Conservation (phyloP, 2,329 filamentous ascomycete genomes). For the Colletotrichum sp. region DNA sequence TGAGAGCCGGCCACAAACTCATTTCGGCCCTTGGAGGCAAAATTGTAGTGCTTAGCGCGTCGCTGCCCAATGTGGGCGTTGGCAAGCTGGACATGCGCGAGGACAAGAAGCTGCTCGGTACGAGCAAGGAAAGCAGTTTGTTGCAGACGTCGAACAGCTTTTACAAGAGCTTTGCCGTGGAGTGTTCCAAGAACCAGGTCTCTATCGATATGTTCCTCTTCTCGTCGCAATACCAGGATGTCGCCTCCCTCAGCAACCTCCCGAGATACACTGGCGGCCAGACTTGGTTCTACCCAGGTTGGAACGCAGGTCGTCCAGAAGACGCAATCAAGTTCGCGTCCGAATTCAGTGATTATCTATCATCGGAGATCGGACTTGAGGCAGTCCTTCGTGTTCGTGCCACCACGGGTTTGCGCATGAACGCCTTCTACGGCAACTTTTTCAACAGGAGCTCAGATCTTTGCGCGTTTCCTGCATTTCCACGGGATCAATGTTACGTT, state of each 20-base stretch:
- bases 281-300: conserved; percentile 98
- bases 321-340: conserved; percentile 98
- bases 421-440: conserved; percentile 98
- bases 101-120: conserved; percentile 94
- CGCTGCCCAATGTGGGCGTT: conserved; percentile 86
- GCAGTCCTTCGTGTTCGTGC: conserved; percentile 95
- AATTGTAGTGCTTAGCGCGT: conserved; percentile 88
- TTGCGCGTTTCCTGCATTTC: conserved; percentile 97
- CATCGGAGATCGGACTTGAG: conserved; percentile 93
- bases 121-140: conserved; percentile 86
- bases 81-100: conserved; percentile 93
- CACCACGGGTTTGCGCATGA: conserved; percentile 94
- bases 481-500: conserved; percentile 95
- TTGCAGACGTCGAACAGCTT: conserved; percentile 94
- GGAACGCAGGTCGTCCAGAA: conserved; percentile 92
- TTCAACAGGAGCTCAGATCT: conserved; percentile 98
- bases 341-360: conserved; percentile 97
- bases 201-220: conserved; percentile 99
- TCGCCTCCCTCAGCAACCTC: conserved; percentile 93
- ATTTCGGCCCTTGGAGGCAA: conserved; percentile 95
- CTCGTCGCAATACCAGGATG: conserved; percentile 95
- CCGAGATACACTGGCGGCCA: conserved; percentile 96
- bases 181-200: conserved; percentile 98
- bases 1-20: conserved; percentile 92
- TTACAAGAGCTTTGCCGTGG: conserved; percentile 98